Evolutionary conservation across 2,329 filamentous ascomycete species (phyloP), one percentile per base, ranked within the genome.

Genomic region (Aulographum hederae): DNA sequence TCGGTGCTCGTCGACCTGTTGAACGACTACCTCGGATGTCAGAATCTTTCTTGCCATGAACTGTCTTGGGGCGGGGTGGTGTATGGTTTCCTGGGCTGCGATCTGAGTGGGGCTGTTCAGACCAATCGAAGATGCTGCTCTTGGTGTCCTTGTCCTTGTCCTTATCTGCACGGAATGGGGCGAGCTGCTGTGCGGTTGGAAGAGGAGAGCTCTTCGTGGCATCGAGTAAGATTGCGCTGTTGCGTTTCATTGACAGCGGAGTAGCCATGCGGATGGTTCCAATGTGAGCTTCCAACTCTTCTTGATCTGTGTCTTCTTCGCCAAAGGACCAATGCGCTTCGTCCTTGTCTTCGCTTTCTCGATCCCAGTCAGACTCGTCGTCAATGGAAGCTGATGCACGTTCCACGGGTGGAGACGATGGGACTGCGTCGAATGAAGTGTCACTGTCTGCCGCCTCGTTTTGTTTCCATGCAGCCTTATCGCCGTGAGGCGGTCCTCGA

Each of bases 71-170:
- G 17, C 78, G 67, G 28, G 64, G 62, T n/a, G 65, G 65, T 25
- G 64, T 63, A 18, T 66, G 66, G 36, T 64, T 66, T 12, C 56
- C 53, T 29, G 75, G 68, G 32, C 60, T 54, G 51, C 72, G 77
- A 34, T 78, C 75, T 36, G 68, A 59, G 5, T 59, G 54, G 17
- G 67, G 54, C 11, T 74, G 64, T 48, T 85, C 79, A 30, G 73
- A 72, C 77, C 77, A 82, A 49, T 85, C 78, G 43, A 85, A 85
- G 3, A 85, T 58, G 41, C 67, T 84, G 49, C 75, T 78, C 37
- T 58, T 63, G 28, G 52, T 53, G 36, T 53, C 56, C 39, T 46
- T 50, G 37, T n/a, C 63, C 53, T 39, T n/a, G 21, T 28, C 27
- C 11, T 45, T 37, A 42, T 52, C 15, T 11, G 6, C 6, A 21